These are phyloP conservation scores for Crinitomyces ghanaensis DNA, from an alignment of 805 yeast species.

Conservation along the genomic window DNA sequence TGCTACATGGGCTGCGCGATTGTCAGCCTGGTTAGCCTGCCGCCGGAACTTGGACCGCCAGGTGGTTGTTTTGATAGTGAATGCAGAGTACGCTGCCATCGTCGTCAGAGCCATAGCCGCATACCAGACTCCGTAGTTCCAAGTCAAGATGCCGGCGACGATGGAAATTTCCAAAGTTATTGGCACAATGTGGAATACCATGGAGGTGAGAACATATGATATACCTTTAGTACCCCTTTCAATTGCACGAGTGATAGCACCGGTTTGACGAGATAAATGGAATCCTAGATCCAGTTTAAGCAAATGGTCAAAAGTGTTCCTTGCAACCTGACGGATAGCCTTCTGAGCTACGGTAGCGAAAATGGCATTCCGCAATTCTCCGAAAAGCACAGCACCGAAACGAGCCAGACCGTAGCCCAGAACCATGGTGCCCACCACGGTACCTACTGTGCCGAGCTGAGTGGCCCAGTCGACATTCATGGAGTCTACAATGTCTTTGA, in stretches of 20 bases:
- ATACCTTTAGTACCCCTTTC: constrained; percentile 98
- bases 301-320: constrained; percentile 74
- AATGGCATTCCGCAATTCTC: constrained; percentile 88
- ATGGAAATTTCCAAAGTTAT: constrained; percentile 83
- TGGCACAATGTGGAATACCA: constrained; percentile 97
- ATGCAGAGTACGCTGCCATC: constrained; percentile 77
- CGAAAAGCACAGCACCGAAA: constrained; percentile 88
- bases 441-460: constrained; percentile 52
- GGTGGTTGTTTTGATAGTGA: constrained; percentile 85
- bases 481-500: constrained; percentile 76
- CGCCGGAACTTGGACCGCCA: constrained; percentile 94
- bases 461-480: constrained; percentile 85
- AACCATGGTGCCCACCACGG: constrained; percentile 55
- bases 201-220: constrained; percentile 80
- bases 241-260: constrained; percentile 91
- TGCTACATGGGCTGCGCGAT: constrained; percentile 90
- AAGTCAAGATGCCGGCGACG: constrained; percentile 88
- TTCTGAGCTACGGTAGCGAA: constrained; percentile 93
- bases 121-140: constrained; percentile 79
- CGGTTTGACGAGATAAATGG: constrained; percentile 87
- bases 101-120: constrained; percentile 83
- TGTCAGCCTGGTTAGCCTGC: constrained; percentile 85
- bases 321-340: constrained; percentile 84
- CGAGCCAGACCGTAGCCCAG: constrained; percentile 89
- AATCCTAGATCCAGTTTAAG: constrained; percentile 77